Evolutionary conservation across 495 filamentous ascomycete species (phyloP), one percentile per base, ranked within the genome.

Genomic region (Xylaria intraflava): DNA sequence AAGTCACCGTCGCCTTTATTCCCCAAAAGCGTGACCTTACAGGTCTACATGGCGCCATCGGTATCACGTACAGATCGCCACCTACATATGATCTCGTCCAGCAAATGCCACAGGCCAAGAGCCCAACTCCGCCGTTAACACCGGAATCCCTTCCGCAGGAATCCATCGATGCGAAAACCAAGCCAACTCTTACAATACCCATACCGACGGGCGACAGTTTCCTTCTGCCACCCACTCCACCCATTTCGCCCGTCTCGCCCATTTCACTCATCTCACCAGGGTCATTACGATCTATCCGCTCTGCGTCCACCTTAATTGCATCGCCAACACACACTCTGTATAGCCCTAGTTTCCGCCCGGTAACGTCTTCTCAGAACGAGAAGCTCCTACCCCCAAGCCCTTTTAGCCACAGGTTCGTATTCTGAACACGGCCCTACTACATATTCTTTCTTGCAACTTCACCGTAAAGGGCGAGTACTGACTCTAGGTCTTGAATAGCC

Each of bases 11-110:
- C 9, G 75, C 83, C 5, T 83, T 79, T 57, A 75, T 89, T 26
- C 72, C 81, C 2, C 78, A 83, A 31, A 81, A 78, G 61, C 60
- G 72, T 39, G 84, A 89, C 60, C 45, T 86, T 3, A 75, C 77
- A 0, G 77, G 79, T 19, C 57, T 87, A 1, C 84, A 88, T 59
- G 78, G 76, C 9, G 86, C 84, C 5, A 73, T 89, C 41, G 83
- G 82, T 30, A 86, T 89, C 24, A 89, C 84, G 1, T 88, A 88
- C 61, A 74, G 77, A 20, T 74, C 84, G 20, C 82, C 82, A 12
- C 47, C 65, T 24, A 57, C 58, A 42, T 48, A 57, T 33, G 35
- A 38, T 33, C 52, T 40, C 31, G n/a, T 33, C 51, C 46, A 46
- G 26, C 52, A n/a, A 36, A 27, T 41, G 24, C 39, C 41, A n/a